Percentiles rank a stretch among this genome's conserved stretches.
These are phyloP conservation scores for Diaporthe longicolla DNA, from an alignment of 2,329 filamentous ascomycete genomes.

Conservation along the genomic window DNA sequence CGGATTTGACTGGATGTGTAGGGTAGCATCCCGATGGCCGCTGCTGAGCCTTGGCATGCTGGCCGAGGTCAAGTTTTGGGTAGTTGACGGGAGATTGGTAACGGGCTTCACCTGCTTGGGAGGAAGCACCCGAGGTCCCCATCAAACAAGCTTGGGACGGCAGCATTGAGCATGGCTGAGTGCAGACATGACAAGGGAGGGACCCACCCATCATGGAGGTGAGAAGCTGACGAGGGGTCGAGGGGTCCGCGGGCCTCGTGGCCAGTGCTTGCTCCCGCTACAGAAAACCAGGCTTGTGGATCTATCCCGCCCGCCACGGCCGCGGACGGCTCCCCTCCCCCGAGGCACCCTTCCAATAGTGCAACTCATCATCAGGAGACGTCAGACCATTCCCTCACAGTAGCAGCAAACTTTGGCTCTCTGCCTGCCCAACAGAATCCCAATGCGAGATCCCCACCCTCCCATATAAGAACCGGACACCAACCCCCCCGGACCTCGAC, in stretches of 20 bases:
- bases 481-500: not conserved
- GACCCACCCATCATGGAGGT: conserved; percentile 7
- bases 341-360: conserved; percentile 20
- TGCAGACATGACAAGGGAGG: conserved; percentile 17
- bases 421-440: not conserved
- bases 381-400: not conserved
- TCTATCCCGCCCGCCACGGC: not conserved
- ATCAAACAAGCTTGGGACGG: conserved; percentile 23
- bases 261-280: conserved; percentile 14
- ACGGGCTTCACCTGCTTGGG: conserved; percentile 19
- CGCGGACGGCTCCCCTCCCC: conserved; percentile 10
- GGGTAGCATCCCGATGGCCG: conserved; percentile 6
- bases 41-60: not conserved
- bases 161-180: not conserved
- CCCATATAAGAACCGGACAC: conserved; percentile 18
- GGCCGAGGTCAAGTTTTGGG: conserved; percentile 9
- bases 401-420: conserved; percentile 3
- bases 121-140: conserved; percentile 10
- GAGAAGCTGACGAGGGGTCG: conserved; percentile 18
- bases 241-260: conserved; percentile 33
- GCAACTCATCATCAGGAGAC: conserved; percentile 34
- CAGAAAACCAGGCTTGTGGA: conserved; percentile 23
- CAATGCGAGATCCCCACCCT: not conserved
- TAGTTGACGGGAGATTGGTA: not conserved
- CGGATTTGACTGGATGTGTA: not conserved